A percentile compares a stretch with the other conserved stretches of the same genome.
Conservation (phyloP, 2,329 filamentous ascomycete species). For the Fragosphaeria purpurea region DNA sequence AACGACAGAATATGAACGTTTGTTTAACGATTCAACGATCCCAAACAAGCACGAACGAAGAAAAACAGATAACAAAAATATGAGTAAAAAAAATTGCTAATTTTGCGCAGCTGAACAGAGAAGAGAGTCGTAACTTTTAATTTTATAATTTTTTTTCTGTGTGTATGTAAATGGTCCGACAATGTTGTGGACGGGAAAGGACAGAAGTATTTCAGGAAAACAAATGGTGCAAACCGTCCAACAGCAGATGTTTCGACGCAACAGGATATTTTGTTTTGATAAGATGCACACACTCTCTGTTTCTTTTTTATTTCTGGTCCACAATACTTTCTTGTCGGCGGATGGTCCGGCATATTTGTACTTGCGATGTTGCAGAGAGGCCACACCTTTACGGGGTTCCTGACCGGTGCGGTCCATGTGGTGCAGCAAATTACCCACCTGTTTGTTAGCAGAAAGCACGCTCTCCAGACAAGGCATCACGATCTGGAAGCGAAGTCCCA, state of each 20-base stretch:
- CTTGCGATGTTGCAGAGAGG: neutral
- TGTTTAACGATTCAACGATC: no score
- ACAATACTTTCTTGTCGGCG: neutral
- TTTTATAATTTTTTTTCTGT: no score
- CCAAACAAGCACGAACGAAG: no score
- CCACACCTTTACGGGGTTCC: no score
- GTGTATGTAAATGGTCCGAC: no score
- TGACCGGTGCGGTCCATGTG: neutral
- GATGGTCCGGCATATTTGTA: conserved; percentile 6
- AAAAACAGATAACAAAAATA: no score
- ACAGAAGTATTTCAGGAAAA: neutral
- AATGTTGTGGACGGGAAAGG: neutral
- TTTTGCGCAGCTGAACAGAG: no score
- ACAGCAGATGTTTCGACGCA: neutral
- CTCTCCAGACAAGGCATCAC: neutral
- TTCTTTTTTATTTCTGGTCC: neutral
- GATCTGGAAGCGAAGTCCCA: no score
- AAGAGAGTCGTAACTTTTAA: no score
- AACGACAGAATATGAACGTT: no score
- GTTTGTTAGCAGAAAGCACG: neutral
- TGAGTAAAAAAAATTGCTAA: no score
- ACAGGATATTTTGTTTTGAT: neutral
- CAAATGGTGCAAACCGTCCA: neutral
- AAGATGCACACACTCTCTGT: neutral
- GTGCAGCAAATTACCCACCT: neutral